Conservation (phyloP, 2,329 filamentous ascomycete genomes). For the Fusarium chaquense region DNA sequence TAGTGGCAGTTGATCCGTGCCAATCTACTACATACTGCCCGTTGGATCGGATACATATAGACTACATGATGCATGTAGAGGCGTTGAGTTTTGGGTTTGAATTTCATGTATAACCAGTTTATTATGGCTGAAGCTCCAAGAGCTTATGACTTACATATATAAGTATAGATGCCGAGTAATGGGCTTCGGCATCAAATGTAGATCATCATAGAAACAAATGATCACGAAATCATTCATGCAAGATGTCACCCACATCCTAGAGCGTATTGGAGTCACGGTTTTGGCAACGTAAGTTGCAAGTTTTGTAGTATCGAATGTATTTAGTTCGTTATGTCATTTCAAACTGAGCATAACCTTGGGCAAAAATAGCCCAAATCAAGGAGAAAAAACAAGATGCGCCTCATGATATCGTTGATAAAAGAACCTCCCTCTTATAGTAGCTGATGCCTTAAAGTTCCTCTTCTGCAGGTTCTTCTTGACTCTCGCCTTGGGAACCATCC, state of each 20-base stretch:
- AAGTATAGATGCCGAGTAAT: background rate
- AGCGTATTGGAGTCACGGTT: no score
- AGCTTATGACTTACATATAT: constrained; percentile 1
- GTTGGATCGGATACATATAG: constrained; percentile 1
- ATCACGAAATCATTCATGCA: constrained; percentile 5
- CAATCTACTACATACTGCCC: background rate
- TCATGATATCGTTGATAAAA: background rate
- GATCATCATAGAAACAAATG: constrained; percentile 23
- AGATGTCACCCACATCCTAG: background rate
- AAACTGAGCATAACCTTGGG: background rate
- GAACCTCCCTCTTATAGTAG: background rate
- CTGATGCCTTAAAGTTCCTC: constrained; percentile 2
- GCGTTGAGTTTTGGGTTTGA: constrained; percentile 30
- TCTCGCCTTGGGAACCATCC: constrained; percentile 1
- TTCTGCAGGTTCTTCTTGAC: background rate
- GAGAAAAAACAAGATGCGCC: background rate
- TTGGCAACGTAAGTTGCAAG: background rate
- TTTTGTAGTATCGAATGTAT: no score
- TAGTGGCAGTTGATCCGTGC: constrained; percentile 1
- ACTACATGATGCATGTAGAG: constrained; percentile 30
- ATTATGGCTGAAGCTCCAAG: constrained; percentile 2
- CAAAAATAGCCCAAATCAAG: background rate
- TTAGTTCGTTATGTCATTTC: background rate
- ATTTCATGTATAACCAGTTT: constrained; percentile 12
- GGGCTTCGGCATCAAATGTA: constrained; percentile 24